These are phyloP conservation scores for Colletotrichum incanum DNA, from an alignment of 2,329 filamentous ascomycete genomes.

Conservation along the genomic window DNA sequence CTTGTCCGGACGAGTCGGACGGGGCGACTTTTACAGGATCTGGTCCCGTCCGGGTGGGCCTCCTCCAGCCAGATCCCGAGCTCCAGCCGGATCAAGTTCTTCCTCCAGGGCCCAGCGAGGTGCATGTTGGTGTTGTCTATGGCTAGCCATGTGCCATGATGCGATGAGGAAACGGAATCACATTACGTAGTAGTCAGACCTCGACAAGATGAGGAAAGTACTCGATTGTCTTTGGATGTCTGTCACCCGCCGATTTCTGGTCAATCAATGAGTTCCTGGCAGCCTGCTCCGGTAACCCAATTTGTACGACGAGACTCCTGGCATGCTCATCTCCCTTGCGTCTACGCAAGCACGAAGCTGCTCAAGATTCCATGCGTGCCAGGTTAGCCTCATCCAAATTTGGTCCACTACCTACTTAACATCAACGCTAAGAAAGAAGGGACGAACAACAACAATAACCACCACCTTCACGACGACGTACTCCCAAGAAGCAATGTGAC, in stretches of 20 bases:
- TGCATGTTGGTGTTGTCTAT: slow-evolving; percentile 30
- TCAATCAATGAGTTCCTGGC: neutral
- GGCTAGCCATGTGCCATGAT: slow-evolving; percentile 25
- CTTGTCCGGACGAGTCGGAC: slow-evolving; percentile 39
- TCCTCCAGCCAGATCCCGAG: slow-evolving; percentile 36
- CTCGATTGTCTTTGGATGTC: neutral
- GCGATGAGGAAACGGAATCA: slow-evolving; percentile 9
- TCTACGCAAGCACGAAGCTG: slow-evolving; percentile 14
- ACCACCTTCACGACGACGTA: neutral
- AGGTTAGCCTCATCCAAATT: slow-evolving; percentile 33
- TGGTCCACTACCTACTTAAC: slow-evolving; percentile 20
- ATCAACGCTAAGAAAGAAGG: slow-evolving; percentile 25
- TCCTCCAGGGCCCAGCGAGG: slow-evolving; percentile 29
- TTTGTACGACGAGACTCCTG: slow-evolving; percentile 16
- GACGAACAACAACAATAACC: slow-evolving; percentile 14
- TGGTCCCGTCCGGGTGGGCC: slow-evolving; percentile 40
- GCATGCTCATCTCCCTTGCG: slow-evolving; percentile 39
- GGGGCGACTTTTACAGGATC: slow-evolving; percentile 34
- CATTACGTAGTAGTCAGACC: slow-evolving; percentile 14
- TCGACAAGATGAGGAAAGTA: neutral
- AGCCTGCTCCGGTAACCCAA: neutral
- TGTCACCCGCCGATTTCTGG: neutral
- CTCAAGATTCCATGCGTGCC: slow-evolving; percentile 19
- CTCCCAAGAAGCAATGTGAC: slow-evolving; percentile 3
- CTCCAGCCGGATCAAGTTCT: slow-evolving; percentile 34